Evolutionary conservation across 208 protist genomes (phyloP).

Genomic region (Hexamita inflata): DNA sequence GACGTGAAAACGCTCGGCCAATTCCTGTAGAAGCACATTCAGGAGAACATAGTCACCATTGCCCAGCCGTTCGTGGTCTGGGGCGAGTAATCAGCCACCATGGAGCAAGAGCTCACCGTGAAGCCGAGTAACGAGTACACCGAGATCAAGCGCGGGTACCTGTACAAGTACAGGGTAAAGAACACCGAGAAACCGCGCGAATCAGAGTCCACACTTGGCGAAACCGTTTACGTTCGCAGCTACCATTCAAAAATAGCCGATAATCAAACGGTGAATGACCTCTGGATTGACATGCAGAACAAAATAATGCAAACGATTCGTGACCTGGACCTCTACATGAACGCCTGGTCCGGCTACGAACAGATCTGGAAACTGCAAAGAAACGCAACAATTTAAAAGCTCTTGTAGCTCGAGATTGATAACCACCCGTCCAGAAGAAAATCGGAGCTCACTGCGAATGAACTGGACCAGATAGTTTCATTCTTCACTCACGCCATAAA

Average conservation of each 20-base stretch:
- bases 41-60: background rate
- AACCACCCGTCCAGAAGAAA: background rate
- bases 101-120: background rate
- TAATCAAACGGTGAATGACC: background rate
- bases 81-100: background rate
- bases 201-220: background rate
- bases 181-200: background rate
- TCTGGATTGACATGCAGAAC: background rate
- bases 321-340: background rate
- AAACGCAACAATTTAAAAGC: background rate
- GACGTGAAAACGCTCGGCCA: background rate
- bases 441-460: background rate
- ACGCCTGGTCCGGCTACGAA: background rate
- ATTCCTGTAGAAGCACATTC: background rate
- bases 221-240: slow-evolving; percentile 1
- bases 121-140: background rate
- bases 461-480: background rate
- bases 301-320: background rate
- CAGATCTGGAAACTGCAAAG: background rate
- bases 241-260: background rate
- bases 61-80: slow-evolving; percentile 18
- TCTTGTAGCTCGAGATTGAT: background rate
- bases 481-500: background rate
- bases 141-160: too few relatives aligned
- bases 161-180: background rate